Conservation (phyloP, 1,284 basidiomycete species). For the Clitocybe nebularis region DNA sequence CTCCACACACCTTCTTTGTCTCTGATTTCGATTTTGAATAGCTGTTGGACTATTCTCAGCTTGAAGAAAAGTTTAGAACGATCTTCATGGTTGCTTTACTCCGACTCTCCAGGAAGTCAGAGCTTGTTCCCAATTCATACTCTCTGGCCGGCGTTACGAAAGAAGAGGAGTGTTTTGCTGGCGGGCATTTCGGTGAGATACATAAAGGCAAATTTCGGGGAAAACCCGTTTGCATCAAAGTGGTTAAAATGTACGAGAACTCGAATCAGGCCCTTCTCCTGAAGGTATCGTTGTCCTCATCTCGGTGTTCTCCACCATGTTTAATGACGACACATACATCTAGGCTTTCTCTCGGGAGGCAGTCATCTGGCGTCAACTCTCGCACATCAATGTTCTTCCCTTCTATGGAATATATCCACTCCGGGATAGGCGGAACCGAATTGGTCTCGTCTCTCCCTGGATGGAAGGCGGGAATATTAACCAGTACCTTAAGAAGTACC, state of each 20-base stretch:
- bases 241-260: constrained; percentile 6
- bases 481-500: constrained; percentile 15
- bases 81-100: constrained; percentile 9
- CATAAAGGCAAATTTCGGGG: constrained; percentile 5
- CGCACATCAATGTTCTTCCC: constrained; percentile 24
- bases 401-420: constrained; percentile 23
- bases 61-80: constrained; percentile 4
- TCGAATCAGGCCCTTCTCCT: constrained; percentile 4
- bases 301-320: neutral
- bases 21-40: neutral
- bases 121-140: constrained; percentile 9
- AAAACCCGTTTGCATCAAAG: constrained; percentile 10
- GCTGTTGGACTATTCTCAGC: constrained; percentile 1
- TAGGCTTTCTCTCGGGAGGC: constrained; percentile 22
- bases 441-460: constrained; percentile 25
- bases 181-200: constrained; percentile 12
- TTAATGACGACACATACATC: neutral
- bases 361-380: constrained; percentile 24
- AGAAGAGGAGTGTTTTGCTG: constrained; percentile 5
- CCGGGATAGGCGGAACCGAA: constrained; percentile 8
- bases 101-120: constrained; percentile 6
- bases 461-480: constrained; percentile 22
- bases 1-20: too few relatives aligned
- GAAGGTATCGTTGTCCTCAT: constrained; percentile 9
- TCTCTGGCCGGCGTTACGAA: constrained; percentile 5